These are phyloP conservation scores for Handroanthus guayacan DNA, from an alignment of 257 asterid species.

Conservation along the genomic window DNA sequence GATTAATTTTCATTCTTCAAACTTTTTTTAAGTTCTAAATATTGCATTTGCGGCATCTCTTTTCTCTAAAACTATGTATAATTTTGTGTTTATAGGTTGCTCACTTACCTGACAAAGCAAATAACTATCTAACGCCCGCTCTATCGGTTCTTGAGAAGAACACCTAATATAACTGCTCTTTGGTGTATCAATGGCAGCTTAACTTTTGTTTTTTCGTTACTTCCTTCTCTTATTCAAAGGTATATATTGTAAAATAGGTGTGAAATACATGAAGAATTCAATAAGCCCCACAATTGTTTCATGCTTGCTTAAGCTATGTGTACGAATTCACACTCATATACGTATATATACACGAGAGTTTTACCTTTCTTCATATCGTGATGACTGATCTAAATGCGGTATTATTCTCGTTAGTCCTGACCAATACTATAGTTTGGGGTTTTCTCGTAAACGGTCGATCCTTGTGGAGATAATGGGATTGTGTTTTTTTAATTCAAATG, in stretches of 20 bases:
- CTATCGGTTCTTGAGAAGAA: slow-evolving; percentile 94
- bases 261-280: slow-evolving; percentile 13
- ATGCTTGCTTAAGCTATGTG: slow-evolving; percentile 33
- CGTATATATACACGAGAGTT: neutral
- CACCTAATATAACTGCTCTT: slow-evolving; percentile 50
- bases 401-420: too few species aligned
- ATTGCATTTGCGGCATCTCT: neutral
- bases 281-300: slow-evolving; percentile 16
- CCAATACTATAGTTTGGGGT: too few species aligned
- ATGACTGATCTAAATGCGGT: too few species aligned
- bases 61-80: neutral
- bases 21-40: neutral
- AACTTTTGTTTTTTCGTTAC: slow-evolving; percentile 19
- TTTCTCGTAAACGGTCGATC: too few species aligned
- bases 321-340: slow-evolving; percentile 18
- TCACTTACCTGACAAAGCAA: slow-evolving; percentile 97
- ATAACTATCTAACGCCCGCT: slow-evolving; percentile 97
- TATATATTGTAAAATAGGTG: slow-evolving; percentile 44
- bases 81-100: slow-evolving; percentile 65
- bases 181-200: slow-evolving; percentile 26
- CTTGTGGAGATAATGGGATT: neutral
- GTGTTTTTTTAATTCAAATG: neutral
- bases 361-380: neutral
- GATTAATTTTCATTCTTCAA: neutral
- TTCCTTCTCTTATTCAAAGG: slow-evolving; percentile 34